Base-by-base conservation (phyloP, 2,329 filamentous ascomycete genomes). In the Chrysoporthe cubensis region DNA sequence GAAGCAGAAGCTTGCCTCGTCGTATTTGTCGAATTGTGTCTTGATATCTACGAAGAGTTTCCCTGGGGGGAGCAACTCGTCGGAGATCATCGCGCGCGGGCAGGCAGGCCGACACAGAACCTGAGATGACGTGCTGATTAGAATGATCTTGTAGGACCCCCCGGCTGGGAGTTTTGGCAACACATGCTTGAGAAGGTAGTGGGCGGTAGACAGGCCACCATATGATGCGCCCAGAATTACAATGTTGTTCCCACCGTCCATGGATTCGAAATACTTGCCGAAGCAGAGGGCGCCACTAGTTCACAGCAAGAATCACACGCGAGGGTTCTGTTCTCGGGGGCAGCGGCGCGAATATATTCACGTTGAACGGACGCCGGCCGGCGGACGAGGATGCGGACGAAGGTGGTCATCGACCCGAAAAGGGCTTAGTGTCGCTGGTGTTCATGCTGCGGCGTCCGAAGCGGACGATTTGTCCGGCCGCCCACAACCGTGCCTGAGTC, bases 141-240 rank as follows among this genome's bases (percentile, higher is more conserved):
- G 73, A 34, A 82, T 71, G 52, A 85, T 72, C 48, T 80, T 76
- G 71, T 83, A 83, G 0, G 73, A 66, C 0, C 72, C 63, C 34
- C 76, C 75, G n/a, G 76, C 72, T 1, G 79, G 75, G 0, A 80
- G 71, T 64, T 76, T 70, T 0, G 85, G 83, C 11, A 87, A 59
- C 34, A 79, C 78, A 76, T 88, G 84, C 69, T 83, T 83, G 40
- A 86, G 81, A 40, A 86, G 76, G 71, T 85, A 85, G 71, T 88
- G 85, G 1, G 85, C 83, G 4, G 77, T 79, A 6, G 81, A 82
- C 4, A 86, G 66, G 34, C 85, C 85, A 13, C 75, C 84, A 69
- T 84, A 87, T 11, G 84, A 86, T 26, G 80, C 84, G 34, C 86
- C 86, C 2, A 88, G 75, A 32, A 88, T 78, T 69, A 87, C 75